Evolutionary conservation across 2,329 filamentous ascomycete species (phyloP).

Genomic region (Colletotrichum tropicale): DNA sequence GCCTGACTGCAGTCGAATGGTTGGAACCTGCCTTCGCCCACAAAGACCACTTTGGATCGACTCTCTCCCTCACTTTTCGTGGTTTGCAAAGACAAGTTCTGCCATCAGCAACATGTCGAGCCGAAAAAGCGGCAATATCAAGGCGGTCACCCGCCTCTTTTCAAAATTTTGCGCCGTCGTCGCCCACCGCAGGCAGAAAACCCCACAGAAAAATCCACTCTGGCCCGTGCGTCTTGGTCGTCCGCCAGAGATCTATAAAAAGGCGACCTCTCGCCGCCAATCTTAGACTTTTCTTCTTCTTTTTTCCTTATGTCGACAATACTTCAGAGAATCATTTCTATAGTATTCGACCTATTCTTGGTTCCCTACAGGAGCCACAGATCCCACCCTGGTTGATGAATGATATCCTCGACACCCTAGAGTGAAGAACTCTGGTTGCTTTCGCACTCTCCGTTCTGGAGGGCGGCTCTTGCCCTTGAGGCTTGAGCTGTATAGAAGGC

Average conservation of each 20-base stretch:
- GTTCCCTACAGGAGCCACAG: slow-evolving; percentile 92
- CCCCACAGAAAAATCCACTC: neutral
- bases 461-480: slow-evolving; percentile 48
- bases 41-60: neutral
- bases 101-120: neutral
- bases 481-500: slow-evolving; percentile 74
- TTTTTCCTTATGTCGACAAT: slow-evolving; percentile 66
- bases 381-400: slow-evolving; percentile 96
- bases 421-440: slow-evolving; percentile 76
- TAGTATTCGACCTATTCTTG: slow-evolving; percentile 94
- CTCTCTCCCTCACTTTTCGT: neutral
- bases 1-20: neutral
- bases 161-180: neutral
- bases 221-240: neutral
- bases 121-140: slow-evolving; percentile 1
- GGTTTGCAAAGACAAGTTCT: neutral
- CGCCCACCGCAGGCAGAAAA: slow-evolving; percentile 1
- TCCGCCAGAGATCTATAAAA: slow-evolving; percentile 43
- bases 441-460: slow-evolving; percentile 66
- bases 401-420: slow-evolving; percentile 85
- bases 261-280: slow-evolving; percentile 23
- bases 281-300: slow-evolving; percentile 44
- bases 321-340: slow-evolving; percentile 94
- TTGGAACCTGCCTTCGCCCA: neutral
- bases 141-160: slow-evolving; percentile 10